Percentiles rank a stretch among this genome's conserved stretches.
phyloP scores from a whole-genome alignment of 345 rosid genomes.

The Turnera subulata region DNA sequence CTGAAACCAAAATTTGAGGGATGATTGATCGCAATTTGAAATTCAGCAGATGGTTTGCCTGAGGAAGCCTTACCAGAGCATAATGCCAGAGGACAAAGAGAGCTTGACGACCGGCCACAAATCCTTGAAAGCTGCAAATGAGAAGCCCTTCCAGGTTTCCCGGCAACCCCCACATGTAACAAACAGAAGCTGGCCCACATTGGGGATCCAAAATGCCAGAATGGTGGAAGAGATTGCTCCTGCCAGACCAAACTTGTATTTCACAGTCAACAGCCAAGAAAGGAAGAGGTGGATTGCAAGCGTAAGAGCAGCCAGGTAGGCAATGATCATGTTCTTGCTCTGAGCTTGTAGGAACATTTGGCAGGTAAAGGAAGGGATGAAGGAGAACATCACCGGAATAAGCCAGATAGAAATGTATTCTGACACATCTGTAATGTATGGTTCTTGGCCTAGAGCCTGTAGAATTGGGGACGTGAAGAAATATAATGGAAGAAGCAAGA shows the following conservation, averaged over 20 bases:
- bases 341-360: conserved; percentile 83
- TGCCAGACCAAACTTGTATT: conserved; percentile 45
- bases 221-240: conserved; percentile 64
- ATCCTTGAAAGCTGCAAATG: conserved; percentile 55
- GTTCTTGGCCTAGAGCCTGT: conserved; percentile 52
- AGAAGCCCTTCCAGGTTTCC: conserved; percentile 71
- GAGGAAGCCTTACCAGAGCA: conserved; percentile 53
- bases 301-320: conserved; percentile 52
- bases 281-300: conserved; percentile 43
- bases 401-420: conserved; percentile 47
- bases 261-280: conserved; percentile 61
- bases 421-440: conserved; percentile 38
- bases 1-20: no score
- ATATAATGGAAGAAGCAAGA: conserved; percentile 49
- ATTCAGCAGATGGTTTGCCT: no score
- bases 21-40: no score
- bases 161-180: conserved; percentile 58
- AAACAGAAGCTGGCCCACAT: conserved; percentile 59
- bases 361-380: conserved; percentile 50
- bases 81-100: conserved; percentile 66
- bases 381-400: conserved; percentile 44
- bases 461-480: conserved; percentile 50
- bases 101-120: conserved; percentile 61
- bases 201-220: conserved; percentile 74
- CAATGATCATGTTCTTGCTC: conserved; percentile 68